Percentiles rank a stretch among this genome's conserved stretches.
Conservation (phyloP, 176 grass and related monocot genomes). For the Hordeum marinum region DNA sequence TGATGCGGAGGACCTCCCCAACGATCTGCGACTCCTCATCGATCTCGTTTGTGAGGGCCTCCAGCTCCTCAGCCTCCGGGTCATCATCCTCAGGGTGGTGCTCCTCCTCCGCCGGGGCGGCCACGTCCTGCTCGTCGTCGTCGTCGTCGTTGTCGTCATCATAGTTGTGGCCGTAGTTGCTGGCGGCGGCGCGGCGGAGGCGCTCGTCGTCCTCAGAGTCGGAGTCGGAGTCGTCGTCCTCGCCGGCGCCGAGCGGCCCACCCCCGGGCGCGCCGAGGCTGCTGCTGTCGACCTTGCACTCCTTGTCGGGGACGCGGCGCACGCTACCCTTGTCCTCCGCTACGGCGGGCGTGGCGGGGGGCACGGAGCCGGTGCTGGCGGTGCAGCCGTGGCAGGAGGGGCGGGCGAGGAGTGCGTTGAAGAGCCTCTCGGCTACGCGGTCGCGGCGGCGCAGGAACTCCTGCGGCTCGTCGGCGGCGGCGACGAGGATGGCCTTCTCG, state of each 20-base stretch:
- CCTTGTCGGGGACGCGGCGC: slow-evolving; percentile 55
- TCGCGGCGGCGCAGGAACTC: slow-evolving; percentile 69
- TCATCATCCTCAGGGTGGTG: slow-evolving; percentile 24
- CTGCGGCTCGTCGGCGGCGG: slow-evolving; percentile 58
- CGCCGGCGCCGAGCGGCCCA: background rate
- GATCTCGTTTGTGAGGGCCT: slow-evolving; percentile 61
- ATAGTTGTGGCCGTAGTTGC: slow-evolving; percentile 68
- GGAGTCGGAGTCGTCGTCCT: background rate
- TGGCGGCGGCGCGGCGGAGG: slow-evolving; percentile 47
- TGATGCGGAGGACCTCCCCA: slow-evolving; percentile 73
- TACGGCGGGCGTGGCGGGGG: slow-evolving; percentile 30
- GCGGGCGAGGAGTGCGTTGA: slow-evolving; percentile 28
- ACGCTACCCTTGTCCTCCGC: slow-evolving; percentile 74
- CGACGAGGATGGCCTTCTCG: slow-evolving; percentile 73
- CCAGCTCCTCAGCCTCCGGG: slow-evolving; percentile 46
- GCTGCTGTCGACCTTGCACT: slow-evolving; percentile 66
- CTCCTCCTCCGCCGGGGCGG: slow-evolving; percentile 17
- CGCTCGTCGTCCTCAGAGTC: slow-evolving; percentile 53
- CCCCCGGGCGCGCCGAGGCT: slow-evolving; percentile 21
- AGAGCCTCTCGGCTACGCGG: slow-evolving; percentile 66
- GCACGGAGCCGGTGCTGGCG: slow-evolving; percentile 31
- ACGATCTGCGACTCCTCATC: slow-evolving; percentile 58
- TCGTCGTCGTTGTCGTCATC: slow-evolving; percentile 46
- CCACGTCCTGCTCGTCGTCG: background rate
- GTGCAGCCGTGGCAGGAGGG: background rate